phyloP scores from a whole-genome alignment of 768 basidiomycete species.

The Boletus vermiculosoides region DNA sequence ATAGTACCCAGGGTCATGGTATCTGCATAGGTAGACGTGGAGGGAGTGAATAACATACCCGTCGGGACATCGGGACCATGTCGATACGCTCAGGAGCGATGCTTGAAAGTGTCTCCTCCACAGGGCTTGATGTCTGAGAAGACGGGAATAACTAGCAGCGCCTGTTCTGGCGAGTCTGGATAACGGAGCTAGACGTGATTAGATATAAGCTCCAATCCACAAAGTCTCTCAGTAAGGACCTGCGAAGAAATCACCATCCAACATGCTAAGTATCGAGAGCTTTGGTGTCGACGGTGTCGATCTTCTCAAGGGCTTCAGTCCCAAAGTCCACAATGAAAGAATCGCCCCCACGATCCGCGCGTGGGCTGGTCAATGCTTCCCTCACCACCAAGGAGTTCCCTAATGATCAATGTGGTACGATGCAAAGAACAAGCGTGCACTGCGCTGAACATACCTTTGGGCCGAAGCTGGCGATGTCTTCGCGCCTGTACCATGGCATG shows the following conservation, averaged over 20 bases:
- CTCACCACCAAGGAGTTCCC: constrained; percentile 1
- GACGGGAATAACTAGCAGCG: neutral
- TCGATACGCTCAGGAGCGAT: neutral
- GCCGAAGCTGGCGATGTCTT: constrained; percentile 47
- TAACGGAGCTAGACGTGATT: neutral
- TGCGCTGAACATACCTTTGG: constrained; percentile 42
- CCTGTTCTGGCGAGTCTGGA: neutral
- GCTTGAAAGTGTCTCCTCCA: neutral
- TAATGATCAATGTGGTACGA: neutral
- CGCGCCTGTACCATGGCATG: constrained; percentile 48
- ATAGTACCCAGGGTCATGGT: neutral
- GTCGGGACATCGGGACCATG: neutral
- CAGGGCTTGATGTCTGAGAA: constrained; percentile 1
- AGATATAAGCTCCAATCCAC: too few species aligned
- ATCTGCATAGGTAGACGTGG: neutral
- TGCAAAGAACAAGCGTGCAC: neutral
- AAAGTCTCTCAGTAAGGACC: neutral
- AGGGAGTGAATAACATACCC: neutral
- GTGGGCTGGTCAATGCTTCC: neutral
- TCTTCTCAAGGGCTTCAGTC: neutral
- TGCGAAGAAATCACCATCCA: neutral
- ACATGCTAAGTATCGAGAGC: neutral
- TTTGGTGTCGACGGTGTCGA: neutral
- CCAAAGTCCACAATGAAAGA: constrained; percentile 2
- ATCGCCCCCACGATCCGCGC: neutral